Base-by-base conservation (phyloP, 2,329 filamentous ascomycete species). In the Microsporum ferrugineum region DNA sequence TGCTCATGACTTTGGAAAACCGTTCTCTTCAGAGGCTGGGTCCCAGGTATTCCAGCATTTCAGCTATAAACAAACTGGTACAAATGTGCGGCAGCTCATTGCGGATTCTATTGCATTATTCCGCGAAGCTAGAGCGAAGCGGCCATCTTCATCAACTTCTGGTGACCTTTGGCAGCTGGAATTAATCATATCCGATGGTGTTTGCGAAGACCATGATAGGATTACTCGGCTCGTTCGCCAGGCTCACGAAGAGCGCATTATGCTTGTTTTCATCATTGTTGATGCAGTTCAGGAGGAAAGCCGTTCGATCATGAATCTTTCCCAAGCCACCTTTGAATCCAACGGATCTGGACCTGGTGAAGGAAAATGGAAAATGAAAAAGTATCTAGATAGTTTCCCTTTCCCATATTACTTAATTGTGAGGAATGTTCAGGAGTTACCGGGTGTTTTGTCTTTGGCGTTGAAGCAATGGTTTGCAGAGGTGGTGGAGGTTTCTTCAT, bases 391-490 rank as follows among this genome's bases (percentile, higher is more conserved):
- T 73, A 88, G 86, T 5, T 99, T 99, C 74, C 94, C 95, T 0
- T 99, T 99, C 77, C 86, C 88, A 72, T 99, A 96, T 77, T 99
- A 97, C 72, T 77, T 99, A 61, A 89, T 99, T 67, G 94, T 99
- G 62, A 86, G 92, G 66, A 85, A 97, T 76, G 85, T 99, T 56
- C 86, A 88, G 69, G 94, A 99, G 75, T 79, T 99, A 70, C 94
- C 95, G 3, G 86, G 84, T 38, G 91, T 96, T 49, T 75, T 99
- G 74, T 89, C 91, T 12, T 88, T 88, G 33, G 82, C 96, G 66
- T 76, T 99, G 77, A 87, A 92, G 76, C 95, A 95, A 66, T 99
- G 95, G 95, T 96, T 99, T 80, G 86, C 88, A 3, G 84, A 86
- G 70, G 82, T 86, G 67, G 83, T 83, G 33, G 75, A 76, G 67